Evolutionary conservation across 345 rosid genomes (phyloP).

Genomic region (Corymbia maculata): DNA sequence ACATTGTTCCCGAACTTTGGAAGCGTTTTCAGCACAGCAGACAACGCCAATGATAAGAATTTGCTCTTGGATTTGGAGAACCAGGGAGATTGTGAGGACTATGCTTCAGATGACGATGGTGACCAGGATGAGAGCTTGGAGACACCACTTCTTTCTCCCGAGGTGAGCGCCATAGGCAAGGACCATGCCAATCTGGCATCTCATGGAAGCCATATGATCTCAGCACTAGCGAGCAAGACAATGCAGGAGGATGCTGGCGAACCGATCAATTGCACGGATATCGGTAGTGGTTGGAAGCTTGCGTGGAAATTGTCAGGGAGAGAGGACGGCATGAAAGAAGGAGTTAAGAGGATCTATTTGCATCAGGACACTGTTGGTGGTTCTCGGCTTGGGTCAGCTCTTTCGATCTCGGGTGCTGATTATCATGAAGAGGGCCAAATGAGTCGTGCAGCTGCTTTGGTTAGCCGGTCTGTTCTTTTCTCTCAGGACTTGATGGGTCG

Average conservation of each 20-base stretch:
- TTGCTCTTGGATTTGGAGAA: conserved; percentile 13
- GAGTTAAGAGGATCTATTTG: conserved; percentile 18
- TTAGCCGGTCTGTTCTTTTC: conserved; percentile 13
- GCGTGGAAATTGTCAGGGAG: conserved; percentile 18
- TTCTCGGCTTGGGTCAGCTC: conserved; percentile 5
- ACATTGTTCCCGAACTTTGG: conserved; percentile 2
- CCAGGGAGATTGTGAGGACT: conserved; percentile 6
- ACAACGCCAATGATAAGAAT: background rate
- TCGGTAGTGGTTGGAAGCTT: conserved; percentile 32
- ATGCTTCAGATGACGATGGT: background rate
- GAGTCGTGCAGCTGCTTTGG: conserved; percentile 23
- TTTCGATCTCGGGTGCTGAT: conserved; percentile 2
- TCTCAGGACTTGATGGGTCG: background rate
- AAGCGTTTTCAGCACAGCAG: conserved; percentile 9
- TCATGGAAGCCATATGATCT: background rate
- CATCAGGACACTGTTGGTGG: conserved; percentile 3
- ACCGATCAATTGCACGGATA: conserved; percentile 4
- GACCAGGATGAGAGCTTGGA: conserved; percentile 11
- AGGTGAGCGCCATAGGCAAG: background rate
- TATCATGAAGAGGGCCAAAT: background rate
- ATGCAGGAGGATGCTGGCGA: background rate
- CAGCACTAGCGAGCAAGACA: conserved; percentile 5
- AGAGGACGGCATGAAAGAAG: conserved; percentile 11
- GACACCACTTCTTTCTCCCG: conserved; percentile 10
- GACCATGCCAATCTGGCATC: background rate